Percentiles rank a stretch among this genome's conserved stretches.
These are phyloP conservation scores for Suhomyces pyralidae DNA, from an alignment of 805 yeast species.

Conservation along the genomic window DNA sequence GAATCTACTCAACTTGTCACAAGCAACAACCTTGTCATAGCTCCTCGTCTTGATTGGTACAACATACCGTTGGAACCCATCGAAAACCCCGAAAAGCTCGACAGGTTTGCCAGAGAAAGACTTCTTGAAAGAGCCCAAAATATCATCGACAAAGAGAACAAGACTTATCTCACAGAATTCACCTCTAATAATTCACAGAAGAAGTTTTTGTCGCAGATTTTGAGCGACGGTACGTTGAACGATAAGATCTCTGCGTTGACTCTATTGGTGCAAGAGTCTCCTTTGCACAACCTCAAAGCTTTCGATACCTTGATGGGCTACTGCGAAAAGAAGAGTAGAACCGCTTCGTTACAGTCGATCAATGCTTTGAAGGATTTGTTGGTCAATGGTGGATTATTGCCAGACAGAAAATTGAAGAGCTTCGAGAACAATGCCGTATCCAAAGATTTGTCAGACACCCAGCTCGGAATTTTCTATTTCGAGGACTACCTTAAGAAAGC, in stretches of 20 bases:
- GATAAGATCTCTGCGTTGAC: constrained; percentile 96
- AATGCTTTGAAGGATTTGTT: constrained; percentile 88
- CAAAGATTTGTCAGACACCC: constrained; percentile 39
- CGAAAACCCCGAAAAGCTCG: constrained; percentile 34
- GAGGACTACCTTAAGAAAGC: constrained; percentile 83
- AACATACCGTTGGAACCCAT: constrained; percentile 41
- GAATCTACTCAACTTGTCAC: constrained; percentile 47
- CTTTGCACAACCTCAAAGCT: constrained; percentile 82
- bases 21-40: constrained; percentile 54
- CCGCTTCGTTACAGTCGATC: constrained; percentile 86
- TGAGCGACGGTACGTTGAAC: constrained; percentile 87
- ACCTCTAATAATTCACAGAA: constrained; percentile 75
- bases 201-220: constrained; percentile 83
- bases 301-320: constrained; percentile 72
- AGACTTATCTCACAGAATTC: constrained; percentile 66
- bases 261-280: constrained; percentile 90
- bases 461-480: constrained; percentile 72
- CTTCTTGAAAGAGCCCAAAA: constrained; percentile 65
- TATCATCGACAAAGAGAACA: constrained; percentile 67
- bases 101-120: constrained; percentile 55
- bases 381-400: constrained; percentile 79
- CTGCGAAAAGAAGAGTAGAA: constrained; percentile 89
- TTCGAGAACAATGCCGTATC: constrained; percentile 71
- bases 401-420: constrained; percentile 75
- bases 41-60: constrained; percentile 75